Percentiles rank a stretch among this genome's conserved stretches.
These are phyloP conservation scores for Sutorius australiensis DNA, from an alignment of 768 basidiomycete genomes.

Conservation along the genomic window DNA sequence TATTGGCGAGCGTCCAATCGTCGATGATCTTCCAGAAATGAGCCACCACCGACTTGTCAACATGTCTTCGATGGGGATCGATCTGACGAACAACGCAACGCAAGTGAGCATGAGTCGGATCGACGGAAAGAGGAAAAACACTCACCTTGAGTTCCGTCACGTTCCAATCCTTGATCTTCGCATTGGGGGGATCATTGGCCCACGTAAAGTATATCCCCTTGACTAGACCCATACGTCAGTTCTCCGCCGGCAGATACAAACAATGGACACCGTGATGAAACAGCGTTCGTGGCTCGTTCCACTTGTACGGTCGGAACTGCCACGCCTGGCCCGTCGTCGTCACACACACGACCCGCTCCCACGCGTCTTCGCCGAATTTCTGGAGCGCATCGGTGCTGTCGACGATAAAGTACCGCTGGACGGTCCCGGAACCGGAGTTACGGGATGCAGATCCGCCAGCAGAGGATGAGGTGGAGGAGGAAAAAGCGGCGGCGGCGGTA, in stretches of 20 bases:
- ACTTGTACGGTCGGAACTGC: conserved; percentile 98
- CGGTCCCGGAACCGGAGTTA: conserved; percentile 25
- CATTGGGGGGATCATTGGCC: conserved; percentile 86
- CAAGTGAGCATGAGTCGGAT: not conserved
- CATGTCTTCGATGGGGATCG: conserved; percentile 83
- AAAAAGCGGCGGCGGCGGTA: conserved; percentile 22
- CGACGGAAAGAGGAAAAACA: accelerated
- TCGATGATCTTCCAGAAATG: conserved; percentile 95
- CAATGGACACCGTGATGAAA: conserved; percentile 79
- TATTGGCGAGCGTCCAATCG: conserved; percentile 75
- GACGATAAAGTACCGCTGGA: conserved; percentile 78
- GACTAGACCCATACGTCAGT: conserved; percentile 44
- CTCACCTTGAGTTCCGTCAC: conserved; percentile 87
- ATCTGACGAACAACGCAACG: conserved; percentile 50
- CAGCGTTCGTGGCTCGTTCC: conserved; percentile 86
- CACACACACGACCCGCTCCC: conserved; percentile 96
- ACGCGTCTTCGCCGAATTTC: conserved; percentile 90
- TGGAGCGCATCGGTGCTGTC: conserved; percentile 89
- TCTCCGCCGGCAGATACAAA: not conserved
- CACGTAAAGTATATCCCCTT: conserved; percentile 96
- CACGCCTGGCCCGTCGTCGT: conserved; percentile 98
- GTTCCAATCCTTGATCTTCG: conserved; percentile 94
- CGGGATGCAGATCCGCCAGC: conserved; percentile 11
- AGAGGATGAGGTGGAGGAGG: conserved; percentile 11
- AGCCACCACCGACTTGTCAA: conserved; percentile 91